Evolutionary conservation across 768 basidiomycete species (phyloP).

Genomic region (Lentinus tigrinus): DNA sequence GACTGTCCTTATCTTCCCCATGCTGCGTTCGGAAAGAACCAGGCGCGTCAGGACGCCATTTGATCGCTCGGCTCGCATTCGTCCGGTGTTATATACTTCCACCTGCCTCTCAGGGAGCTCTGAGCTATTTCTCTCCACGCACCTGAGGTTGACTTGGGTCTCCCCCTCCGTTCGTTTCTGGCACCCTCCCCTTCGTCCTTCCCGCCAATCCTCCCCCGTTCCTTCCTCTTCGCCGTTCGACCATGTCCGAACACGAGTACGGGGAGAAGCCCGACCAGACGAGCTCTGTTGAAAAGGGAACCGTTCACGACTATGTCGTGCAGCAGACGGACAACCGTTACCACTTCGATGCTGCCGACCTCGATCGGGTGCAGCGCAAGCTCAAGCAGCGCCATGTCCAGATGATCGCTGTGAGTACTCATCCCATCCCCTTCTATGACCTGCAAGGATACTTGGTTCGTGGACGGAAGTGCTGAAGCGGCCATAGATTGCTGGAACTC

Average conservation of each 20-base stretch:
- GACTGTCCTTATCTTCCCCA: slow-evolving; percentile 3
- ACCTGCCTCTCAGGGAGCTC: not conserved
- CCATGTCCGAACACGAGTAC: slow-evolving; percentile 16
- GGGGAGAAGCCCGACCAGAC: slow-evolving; percentile 22
- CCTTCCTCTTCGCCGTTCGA: not conserved
- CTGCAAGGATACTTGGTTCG: too few relatives aligned
- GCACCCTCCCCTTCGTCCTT: not conserved
- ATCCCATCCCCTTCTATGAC: too few relatives aligned
- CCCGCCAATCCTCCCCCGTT: not conserved
- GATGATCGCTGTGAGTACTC: slow-evolving; percentile 65
- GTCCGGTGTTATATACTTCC: slow-evolving; percentile 9
- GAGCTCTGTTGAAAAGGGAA: slow-evolving; percentile 29
- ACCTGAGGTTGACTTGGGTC: slow-evolving; percentile 4
- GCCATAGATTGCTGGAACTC: slow-evolving; percentile 74
- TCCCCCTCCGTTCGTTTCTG: slow-evolving; percentile 14
- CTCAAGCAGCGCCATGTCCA: slow-evolving; percentile 79
- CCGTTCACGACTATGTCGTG: slow-evolving; percentile 23
- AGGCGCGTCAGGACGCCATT: not conserved
- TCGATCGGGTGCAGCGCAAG: slow-evolving; percentile 69
- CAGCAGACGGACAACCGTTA: slow-evolving; percentile 25
- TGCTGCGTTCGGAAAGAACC: not conserved
- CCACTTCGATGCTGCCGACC: slow-evolving; percentile 58
- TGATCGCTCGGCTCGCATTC: not conserved
- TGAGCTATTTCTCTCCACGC: slow-evolving; percentile 6
- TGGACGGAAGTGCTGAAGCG: too few relatives aligned